phyloP scores from a whole-genome alignment of 139 green algal genomes.

The Tetradesmus lagerheimii region DNA sequence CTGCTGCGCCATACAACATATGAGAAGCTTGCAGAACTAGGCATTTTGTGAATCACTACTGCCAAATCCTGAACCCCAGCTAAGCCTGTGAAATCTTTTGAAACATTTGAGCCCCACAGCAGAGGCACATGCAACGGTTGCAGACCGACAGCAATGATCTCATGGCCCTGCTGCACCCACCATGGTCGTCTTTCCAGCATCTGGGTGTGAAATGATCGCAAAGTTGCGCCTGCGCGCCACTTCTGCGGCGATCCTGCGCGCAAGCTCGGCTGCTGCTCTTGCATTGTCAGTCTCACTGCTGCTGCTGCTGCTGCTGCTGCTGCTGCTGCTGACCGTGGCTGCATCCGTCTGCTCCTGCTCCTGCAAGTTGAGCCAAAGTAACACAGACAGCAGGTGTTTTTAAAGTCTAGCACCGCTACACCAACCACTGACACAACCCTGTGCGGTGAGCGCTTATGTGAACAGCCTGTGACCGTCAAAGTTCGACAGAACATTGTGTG shows the following conservation, averaged over 20 bases:
- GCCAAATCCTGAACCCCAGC: too few relatives aligned
- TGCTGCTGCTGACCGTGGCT: not conserved
- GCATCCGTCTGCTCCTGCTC: not conserved
- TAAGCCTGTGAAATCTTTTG: too few relatives aligned
- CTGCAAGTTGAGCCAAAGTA: not conserved
- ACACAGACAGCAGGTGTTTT: too few relatives aligned
- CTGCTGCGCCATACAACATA: too few relatives aligned
- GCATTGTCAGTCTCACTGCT: not conserved
- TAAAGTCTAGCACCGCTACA: too few relatives aligned
- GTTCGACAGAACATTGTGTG: too few relatives aligned
- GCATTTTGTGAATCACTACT: too few relatives aligned
- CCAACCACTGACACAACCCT: too few relatives aligned
- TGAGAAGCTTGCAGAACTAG: too few relatives aligned
- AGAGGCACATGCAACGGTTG: not conserved
- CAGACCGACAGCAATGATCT: not conserved
- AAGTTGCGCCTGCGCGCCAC: slow-evolving; percentile 78
- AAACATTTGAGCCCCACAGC: too few relatives aligned
- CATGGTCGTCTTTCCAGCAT: slow-evolving; percentile 61
- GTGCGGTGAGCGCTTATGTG: too few relatives aligned
- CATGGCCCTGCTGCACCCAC: not conserved
- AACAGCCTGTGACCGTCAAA: too few relatives aligned
- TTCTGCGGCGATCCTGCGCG: slow-evolving; percentile 57
- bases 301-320: slow-evolving; percentile 10
- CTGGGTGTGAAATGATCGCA: slow-evolving; percentile 72
- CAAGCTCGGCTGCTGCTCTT: not conserved